Conservation (phyloP, 257 asterid genomes). For the Paraleonurus japonicus region DNA sequence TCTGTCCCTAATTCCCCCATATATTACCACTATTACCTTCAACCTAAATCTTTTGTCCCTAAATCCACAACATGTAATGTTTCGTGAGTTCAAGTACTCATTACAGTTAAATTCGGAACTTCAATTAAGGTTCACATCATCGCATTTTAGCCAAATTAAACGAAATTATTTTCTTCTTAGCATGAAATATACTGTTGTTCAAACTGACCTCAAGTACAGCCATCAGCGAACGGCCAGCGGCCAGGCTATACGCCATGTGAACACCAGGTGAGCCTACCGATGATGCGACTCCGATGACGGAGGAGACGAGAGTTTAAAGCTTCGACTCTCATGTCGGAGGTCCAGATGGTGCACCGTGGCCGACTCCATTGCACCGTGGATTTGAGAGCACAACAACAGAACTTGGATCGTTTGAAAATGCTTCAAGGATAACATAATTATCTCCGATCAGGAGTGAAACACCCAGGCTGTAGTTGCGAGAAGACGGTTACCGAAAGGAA, state of each 20-base stretch:
- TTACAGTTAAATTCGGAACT: not conserved
- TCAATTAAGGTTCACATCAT: slow-evolving; percentile 5
- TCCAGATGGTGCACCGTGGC: slow-evolving; percentile 94
- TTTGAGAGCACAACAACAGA: too few relatives aligned
- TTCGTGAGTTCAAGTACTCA: not conserved
- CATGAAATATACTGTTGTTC: not conserved
- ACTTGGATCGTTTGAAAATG: too few relatives aligned
- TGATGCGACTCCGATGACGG: slow-evolving; percentile 71
- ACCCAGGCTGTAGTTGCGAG: too few relatives aligned
- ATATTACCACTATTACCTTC: not conserved
- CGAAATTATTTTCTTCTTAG: not conserved
- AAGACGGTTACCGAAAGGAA: too few relatives aligned
- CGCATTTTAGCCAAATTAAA: slow-evolving; percentile 1
- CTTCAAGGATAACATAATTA: too few relatives aligned
- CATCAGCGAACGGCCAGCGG: slow-evolving; percentile 67
- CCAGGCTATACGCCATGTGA: slow-evolving; percentile 92
- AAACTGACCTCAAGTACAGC: slow-evolving; percentile 91
- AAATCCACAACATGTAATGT: slow-evolving; percentile 5
- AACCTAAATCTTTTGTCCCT: not conserved
- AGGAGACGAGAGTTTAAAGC: slow-evolving; percentile 80
- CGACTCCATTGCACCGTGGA: slow-evolving; percentile 96
- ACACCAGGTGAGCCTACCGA: slow-evolving; percentile 99
- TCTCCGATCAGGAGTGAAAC: too few relatives aligned
- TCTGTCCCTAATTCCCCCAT: not conserved
- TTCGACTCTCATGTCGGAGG: slow-evolving; percentile 95